These are phyloP conservation scores for Oxalis stricta DNA, from an alignment of 441 rosid genomes.

Conservation along the genomic window DNA sequence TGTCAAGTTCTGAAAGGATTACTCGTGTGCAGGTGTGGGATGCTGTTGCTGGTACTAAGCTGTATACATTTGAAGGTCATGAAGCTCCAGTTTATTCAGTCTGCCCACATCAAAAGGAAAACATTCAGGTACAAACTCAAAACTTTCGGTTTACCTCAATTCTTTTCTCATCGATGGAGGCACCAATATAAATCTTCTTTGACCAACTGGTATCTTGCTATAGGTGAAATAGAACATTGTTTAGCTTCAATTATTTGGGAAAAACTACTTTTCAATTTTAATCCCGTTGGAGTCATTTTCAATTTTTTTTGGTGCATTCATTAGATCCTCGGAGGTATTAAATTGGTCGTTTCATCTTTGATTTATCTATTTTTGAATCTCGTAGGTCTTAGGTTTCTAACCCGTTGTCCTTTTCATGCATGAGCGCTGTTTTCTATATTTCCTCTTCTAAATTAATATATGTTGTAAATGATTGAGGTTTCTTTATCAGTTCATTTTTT, in stretches of 20 bases:
- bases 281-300: too few species aligned
- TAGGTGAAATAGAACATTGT: too few species aligned
- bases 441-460: neutral
- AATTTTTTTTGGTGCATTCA: too few species aligned
- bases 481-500: conserved; percentile 22
- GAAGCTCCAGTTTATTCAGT: conserved; percentile 53
- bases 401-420: neutral
- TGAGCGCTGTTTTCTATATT: neutral
- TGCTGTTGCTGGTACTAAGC: conserved; percentile 34
- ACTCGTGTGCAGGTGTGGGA: conserved; percentile 47
- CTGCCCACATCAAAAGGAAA: conserved; percentile 47
- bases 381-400: neutral
- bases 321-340: too few species aligned
- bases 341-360: too few species aligned
- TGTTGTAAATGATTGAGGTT: neutral
- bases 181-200: too few species aligned
- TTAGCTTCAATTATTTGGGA: too few species aligned
- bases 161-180: neutral
- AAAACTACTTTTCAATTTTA: too few species aligned
- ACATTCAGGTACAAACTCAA: conserved; percentile 28
- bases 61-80: conserved; percentile 47
- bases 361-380: too few species aligned
- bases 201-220: too few species aligned
- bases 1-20: neutral
- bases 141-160: neutral